Base-by-base conservation (phyloP, 805 yeast species). In the Yarrowia sp. region DNA sequence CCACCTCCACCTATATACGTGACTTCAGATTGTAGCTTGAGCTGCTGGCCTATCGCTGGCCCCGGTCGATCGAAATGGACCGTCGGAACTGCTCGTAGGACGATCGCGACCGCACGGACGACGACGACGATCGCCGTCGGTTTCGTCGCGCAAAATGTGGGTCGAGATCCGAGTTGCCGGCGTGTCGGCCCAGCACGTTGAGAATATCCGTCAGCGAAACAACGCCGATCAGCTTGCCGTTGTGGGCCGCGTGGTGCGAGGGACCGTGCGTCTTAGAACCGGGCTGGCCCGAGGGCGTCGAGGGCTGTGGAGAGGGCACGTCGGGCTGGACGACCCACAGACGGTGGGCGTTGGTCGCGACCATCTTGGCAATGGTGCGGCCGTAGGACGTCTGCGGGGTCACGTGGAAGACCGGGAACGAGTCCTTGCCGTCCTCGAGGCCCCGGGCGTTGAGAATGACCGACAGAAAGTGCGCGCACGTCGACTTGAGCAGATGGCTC, bases 351-450 rank as follows among this genome's bases (percentile, higher is more conserved):
- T 87, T 86, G 1, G 99, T 93, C 6, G 99, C 98, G 13, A 93
- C 98, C 67, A 93, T 78, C 73, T 94, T 93, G 32, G 98, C 98
- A 70, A 94, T 81, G 8, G 96, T 90, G 72, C 97, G 82, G 32
- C 90, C 96, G 56, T 94, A 79, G 0, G 94, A 85, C 9, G 96
- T 84, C 39, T 81, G 80, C 64, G 84, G 83, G 65, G 89, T 86
- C 24, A 93, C 97, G 72, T 93, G 96, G 80, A 93, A 93, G 39
- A 94, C 93, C 16, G 99, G 99, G 79, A 87, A 93, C 41, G 96
- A 90, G 76, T 93, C 99, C 74, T 92, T 91, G 59, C 97, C 97
- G 71, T 91, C 92, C 69, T 87, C 96, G 31, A 93, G 80, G 19
- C 99, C 99, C 71, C 97, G 85, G 62, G 86, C 86, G 66, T 88